phyloP scores from a whole-genome alignment of 352 stramenopile genomes.

The Phytophthora nicotianae region DNA sequence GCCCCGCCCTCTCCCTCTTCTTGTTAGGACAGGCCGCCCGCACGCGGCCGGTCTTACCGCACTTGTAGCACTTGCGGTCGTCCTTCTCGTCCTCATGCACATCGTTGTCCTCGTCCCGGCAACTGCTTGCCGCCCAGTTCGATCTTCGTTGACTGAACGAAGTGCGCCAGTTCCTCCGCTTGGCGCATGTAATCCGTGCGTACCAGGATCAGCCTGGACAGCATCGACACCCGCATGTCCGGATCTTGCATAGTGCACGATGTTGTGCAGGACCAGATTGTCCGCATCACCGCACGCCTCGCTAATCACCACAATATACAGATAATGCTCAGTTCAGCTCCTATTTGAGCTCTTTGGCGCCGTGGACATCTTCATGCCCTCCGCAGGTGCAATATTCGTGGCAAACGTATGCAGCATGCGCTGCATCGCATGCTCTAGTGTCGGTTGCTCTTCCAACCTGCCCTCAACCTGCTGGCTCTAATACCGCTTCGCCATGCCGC shows the following conservation, averaged over 20 bases:
- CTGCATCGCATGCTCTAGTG: slow-evolving; percentile 20
- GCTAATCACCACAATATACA: slow-evolving; percentile 21
- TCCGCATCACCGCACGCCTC: slow-evolving; percentile 15
- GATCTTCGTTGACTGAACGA: slow-evolving; percentile 18
- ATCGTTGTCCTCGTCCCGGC: not conserved
- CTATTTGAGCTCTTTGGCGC: slow-evolving; percentile 6
- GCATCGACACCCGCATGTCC: slow-evolving; percentile 6
- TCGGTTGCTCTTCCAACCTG: slow-evolving; percentile 13
- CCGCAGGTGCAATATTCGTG: slow-evolving; percentile 17
- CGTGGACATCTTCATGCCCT: slow-evolving; percentile 28
- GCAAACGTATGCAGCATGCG: slow-evolving; percentile 14
- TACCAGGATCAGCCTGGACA: slow-evolving; percentile 1
- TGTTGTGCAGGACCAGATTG: slow-evolving; percentile 24
- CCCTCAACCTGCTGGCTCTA: slow-evolving; percentile 18
- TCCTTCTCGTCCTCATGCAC: slow-evolving; percentile 5
- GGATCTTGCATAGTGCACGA: slow-evolving; percentile 24
- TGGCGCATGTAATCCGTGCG: slow-evolving; percentile 19
- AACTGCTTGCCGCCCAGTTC: slow-evolving; percentile 6
- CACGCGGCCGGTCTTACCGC: not conserved
- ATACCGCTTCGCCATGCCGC: slow-evolving; percentile 12
- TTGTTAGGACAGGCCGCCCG: no score
- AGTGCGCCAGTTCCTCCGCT: slow-evolving; percentile 26
- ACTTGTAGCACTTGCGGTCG: slow-evolving; percentile 14
- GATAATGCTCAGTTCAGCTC: slow-evolving; percentile 20
- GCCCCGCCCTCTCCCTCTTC: no score